These are phyloP conservation scores for Sesbania bispinosa DNA, from an alignment of 306 rosid species.

Conservation along the genomic window DNA sequence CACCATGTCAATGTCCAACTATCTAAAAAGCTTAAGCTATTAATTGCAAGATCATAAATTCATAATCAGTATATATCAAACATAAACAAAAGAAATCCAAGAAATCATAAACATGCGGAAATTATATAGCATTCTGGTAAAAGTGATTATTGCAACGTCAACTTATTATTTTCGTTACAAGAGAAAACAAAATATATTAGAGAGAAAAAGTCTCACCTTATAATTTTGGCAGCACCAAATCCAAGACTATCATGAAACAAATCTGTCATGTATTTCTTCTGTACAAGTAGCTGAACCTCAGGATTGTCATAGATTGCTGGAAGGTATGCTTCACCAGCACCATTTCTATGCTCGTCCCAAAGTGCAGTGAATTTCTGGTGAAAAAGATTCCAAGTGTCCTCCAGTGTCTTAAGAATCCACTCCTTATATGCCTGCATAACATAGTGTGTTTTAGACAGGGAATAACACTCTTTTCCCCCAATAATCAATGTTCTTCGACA, in stretches of 20 bases:
- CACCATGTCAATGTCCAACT: not conserved
- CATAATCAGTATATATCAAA: no score
- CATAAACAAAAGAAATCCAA: no score
- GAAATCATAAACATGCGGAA: no score
- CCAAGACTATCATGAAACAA: conserved; percentile 82
- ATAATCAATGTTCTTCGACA: not conserved
- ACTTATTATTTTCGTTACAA: conserved; percentile 10
- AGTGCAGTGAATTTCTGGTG: conserved; percentile 57
- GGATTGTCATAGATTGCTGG: conserved; percentile 67
- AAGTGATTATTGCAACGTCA: no score
- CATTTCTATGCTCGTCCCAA: conserved; percentile 73
- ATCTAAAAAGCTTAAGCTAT: no score
- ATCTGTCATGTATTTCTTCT: conserved; percentile 57
- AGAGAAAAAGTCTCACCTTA: conserved; percentile 50
- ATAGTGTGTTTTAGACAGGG: not conserved
- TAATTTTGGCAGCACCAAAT: conserved; percentile 91
- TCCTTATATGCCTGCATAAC: conserved; percentile 64
- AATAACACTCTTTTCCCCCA: not conserved
- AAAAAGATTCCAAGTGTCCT: conserved; percentile 80
- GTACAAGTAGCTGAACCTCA: conserved; percentile 56
- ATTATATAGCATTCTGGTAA: no score
- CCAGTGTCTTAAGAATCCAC: conserved; percentile 80
- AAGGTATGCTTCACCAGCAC: conserved; percentile 85
- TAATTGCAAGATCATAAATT: no score
- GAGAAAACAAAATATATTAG: not conserved